These are phyloP conservation scores for Gossypium gossypioides DNA, from an alignment of 441 rosid genomes.

Conservation along the genomic window DNA sequence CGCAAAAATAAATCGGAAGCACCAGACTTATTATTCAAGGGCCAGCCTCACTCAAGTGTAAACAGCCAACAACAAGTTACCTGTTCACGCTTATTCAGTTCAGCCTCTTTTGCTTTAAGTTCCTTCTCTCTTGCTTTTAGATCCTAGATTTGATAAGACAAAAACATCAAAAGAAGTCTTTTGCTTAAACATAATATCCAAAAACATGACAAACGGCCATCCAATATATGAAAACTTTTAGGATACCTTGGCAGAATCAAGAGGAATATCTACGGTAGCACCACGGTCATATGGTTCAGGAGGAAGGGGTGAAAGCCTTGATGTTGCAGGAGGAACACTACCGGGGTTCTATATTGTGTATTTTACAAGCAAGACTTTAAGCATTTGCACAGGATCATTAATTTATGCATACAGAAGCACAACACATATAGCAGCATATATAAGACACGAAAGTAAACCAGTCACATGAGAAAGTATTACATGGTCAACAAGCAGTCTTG, in stretches of 20 bases:
- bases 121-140: slow-evolving; percentile 75
- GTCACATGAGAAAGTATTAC: not conserved
- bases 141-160: slow-evolving; percentile 41
- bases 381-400: not conserved
- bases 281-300: slow-evolving; percentile 93
- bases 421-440: not conserved
- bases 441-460: not conserved
- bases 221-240: slow-evolving; percentile 4
- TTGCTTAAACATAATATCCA: not conserved
- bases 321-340: slow-evolving; percentile 60
- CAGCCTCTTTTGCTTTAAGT: slow-evolving; percentile 89
- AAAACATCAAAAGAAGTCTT: not conserved
- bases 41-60: not conserved
- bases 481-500: not conserved
- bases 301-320: slow-evolving; percentile 89
- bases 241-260: slow-evolving; percentile 59
- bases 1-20: not conserved
- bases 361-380: slow-evolving; percentile 3
- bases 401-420: not conserved
- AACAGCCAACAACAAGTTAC: not conserved
- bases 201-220: not conserved
- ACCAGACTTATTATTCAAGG: not conserved
- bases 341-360: slow-evolving; percentile 51
- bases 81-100: slow-evolving; percentile 71
- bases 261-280: slow-evolving; percentile 77